Base-by-base conservation (phyloP, 1,139 yeast genomes). In the Spencermartinsiella ligniputridi region DNA sequence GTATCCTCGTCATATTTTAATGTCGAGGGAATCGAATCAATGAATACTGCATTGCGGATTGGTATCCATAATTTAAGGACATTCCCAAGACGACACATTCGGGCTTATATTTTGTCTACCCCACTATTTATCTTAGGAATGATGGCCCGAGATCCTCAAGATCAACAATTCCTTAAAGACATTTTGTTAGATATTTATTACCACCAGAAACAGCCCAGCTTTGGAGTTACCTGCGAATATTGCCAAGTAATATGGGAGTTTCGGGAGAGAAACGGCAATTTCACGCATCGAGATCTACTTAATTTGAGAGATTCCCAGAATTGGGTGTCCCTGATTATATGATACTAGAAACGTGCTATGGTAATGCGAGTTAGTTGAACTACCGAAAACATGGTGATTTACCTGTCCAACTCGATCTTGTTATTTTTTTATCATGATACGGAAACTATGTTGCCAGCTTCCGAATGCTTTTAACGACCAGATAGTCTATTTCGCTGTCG, bases 111-210 rank as follows among this genome's bases (percentile, higher is more conserved):
- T 27, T 15, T 27, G 15, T 27, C 15, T 8, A 27, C 32, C 4
- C 32, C 32, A 27, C n/a, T 27, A 27, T 27, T 27, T 27, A 27
- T 27, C n/a, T 6, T 27, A n/a, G 32, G 32, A 11, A 27, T 27
- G 32, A 5, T 27, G 12, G 32, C 32, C 15, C 32, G 15, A 27
- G 32, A 27, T 27, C 32, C 32, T n/a, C 32, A 27, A 27, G 32
- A 27, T n/a, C 32, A 27, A n/a, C 32, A n/a, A n/a, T 27, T 27
- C 32, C 12, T 27, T n/a, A 27, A 27, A 27, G 32, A 27, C n/a
- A n/a, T 27, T 27, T 27, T 27, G 32, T n/a, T 27, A 27, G 32
- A 27, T 27, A 27, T 27, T 27, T 27, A 27, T 27, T 27, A 27
- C 15, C 32, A 27, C 15, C 32, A 27, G n/a, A 27, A 27, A 15